Base-by-base conservation (phyloP, 2,329 filamentous ascomycete genomes). In the Sclerotinia spermophila region DNA sequence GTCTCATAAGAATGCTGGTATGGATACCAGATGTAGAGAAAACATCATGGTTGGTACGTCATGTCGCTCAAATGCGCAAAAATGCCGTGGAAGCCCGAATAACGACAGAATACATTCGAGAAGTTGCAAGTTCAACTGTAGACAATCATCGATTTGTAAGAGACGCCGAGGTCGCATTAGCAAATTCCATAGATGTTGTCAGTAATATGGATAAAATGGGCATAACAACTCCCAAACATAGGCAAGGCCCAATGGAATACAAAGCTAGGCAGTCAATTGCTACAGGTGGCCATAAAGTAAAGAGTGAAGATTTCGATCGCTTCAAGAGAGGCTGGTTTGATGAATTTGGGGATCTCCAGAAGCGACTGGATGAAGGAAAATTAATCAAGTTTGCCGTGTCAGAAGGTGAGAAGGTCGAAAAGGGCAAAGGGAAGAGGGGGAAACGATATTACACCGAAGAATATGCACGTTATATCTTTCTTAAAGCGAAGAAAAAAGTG, bases 1-100 rank as follows among this genome's bases (percentile, higher is more conserved):
- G 95, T 4, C 86, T 90, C 27, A 89, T 97, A 4, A 89, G 94
- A 64, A 90, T 95, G 83, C 84, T 98, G 1, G 78, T 94, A 53
- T 94, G 94, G 89, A 77, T 89, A 5, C 84, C 86, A 1, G 83
- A 89, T 58, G 82, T 86, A 0, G 90, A 93, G 70, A 88, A 88
- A 73, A 76, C 80, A 10, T 73, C 79, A 1, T 74, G 92, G 1
- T 71, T 97, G 11, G 91, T 94, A 0, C 86, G 86, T 67, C 81
- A 82, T 2, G 77, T 91, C 3, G 79, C 82, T 45, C 79, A 82
- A 1, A 86, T 90, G n/a, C 84, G 81, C 56, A 89, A 88, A 60
- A 79, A 84, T 33, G 83, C 86, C 6, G 78, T 92, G 6, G 83
- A 90, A 67, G 83, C 86, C 2, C 89, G 93, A 74, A 80, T 91